Evolutionary conservation across 2,329 filamentous ascomycete species (phyloP).

Genomic region (Sclerotinia sclerotiorum): DNA sequence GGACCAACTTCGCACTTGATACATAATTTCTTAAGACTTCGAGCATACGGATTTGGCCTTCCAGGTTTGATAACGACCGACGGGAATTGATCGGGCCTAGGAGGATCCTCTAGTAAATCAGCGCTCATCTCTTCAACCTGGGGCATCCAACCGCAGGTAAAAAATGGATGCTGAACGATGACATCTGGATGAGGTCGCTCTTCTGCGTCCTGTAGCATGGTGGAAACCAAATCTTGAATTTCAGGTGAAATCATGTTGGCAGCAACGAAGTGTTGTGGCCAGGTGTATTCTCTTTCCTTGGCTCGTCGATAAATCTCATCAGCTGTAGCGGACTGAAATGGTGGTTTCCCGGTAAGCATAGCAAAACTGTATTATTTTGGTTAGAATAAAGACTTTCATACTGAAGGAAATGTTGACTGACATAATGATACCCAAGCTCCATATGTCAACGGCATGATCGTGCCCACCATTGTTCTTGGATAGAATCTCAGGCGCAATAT

Average conservation of each 20-base stretch:
- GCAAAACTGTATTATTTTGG: conserved; percentile 64
- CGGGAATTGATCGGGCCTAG: conserved; percentile 57
- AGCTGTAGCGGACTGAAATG: conserved; percentile 88
- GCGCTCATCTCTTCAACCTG: conserved; percentile 56
- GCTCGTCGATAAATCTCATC: conserved; percentile 80
- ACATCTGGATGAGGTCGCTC: conserved; percentile 71
- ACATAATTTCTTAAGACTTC: conserved; percentile 59
- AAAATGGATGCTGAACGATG: conserved; percentile 79
- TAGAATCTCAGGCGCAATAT: conserved; percentile 94
- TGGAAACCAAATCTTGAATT: conserved; percentile 75
- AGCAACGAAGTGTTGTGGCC: conserved; percentile 66
- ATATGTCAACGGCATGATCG: conserved; percentile 97
- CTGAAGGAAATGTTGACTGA: conserved; percentile 46
- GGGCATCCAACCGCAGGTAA: conserved; percentile 74
- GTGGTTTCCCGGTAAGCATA: conserved; percentile 93
- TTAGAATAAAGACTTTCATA: conserved; percentile 33
- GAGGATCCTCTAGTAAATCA: conserved; percentile 57
- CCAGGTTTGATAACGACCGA: conserved; percentile 47
- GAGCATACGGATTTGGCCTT: conserved; percentile 43
- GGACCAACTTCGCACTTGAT: conserved; percentile 59
- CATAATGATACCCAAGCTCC: conserved; percentile 97
- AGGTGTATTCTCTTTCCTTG: conserved; percentile 72
- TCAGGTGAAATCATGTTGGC: conserved; percentile 72
- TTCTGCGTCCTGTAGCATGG: conserved; percentile 73
- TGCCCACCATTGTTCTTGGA: conserved; percentile 93